A percentile compares a stretch with the other conserved stretches of the same genome.
These are phyloP conservation scores for Ambrosiella cleistominuta DNA, from an alignment of 2,329 filamentous ascomycete genomes.

Conservation along the genomic window DNA sequence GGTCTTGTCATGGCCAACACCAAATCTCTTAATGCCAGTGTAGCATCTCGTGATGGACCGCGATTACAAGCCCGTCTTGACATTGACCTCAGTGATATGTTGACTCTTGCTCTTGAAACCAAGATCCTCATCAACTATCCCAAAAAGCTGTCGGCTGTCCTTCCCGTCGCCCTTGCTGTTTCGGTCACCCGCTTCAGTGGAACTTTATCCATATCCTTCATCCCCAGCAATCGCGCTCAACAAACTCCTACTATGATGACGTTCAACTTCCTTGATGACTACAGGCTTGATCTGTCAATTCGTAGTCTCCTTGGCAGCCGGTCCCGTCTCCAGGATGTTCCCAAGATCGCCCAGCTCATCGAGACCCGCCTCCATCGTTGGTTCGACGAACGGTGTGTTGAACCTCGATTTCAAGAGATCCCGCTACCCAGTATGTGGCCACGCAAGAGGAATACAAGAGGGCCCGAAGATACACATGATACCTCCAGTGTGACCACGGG, in stretches of 20 bases:
- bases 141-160: slow-evolving; percentile 68
- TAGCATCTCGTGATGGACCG: slow-evolving; percentile 43
- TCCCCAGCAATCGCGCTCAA: slow-evolving; percentile 53
- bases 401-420: slow-evolving; percentile 75
- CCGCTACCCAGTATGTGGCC: slow-evolving; percentile 71
- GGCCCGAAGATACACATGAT: slow-evolving; percentile 39
- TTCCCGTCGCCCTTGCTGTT: slow-evolving; percentile 82
- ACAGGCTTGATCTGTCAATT: slow-evolving; percentile 67
- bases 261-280: slow-evolving; percentile 86
- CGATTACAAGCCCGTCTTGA: slow-evolving; percentile 90
- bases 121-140: slow-evolving; percentile 90
- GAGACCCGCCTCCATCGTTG: slow-evolving; percentile 65
- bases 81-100: slow-evolving; percentile 88
- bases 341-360: slow-evolving; percentile 72
- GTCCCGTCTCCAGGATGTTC: slow-evolving; percentile 67
- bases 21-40: slow-evolving; percentile 33
- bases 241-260: slow-evolving; percentile 72
- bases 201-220: slow-evolving; percentile 82
- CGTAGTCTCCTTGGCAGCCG: slow-evolving; percentile 63
- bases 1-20: slow-evolving; percentile 38
- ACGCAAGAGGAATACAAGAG: slow-evolving; percentile 64
- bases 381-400: slow-evolving; percentile 76
- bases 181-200: slow-evolving; percentile 89
- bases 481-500: slow-evolving; percentile 27
- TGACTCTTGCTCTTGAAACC: slow-evolving; percentile 87